These are phyloP conservation scores for Backusella luteola DNA, from an alignment of 192 early-diverging fungal genomes.

Conservation along the genomic window DNA sequence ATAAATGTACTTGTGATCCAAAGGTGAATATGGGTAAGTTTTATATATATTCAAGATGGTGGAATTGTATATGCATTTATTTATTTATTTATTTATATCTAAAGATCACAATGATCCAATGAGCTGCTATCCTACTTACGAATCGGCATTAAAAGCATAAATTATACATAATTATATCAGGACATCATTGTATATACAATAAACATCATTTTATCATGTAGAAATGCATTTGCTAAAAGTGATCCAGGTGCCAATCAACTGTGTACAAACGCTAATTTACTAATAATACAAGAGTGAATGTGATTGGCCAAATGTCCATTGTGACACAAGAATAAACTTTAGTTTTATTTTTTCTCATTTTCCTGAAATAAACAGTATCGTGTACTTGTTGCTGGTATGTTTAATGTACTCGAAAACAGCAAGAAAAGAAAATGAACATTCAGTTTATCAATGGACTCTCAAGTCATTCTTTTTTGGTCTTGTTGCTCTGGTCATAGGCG, in stretches of 20 bases:
- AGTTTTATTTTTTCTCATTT: too few species aligned
- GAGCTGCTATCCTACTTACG: neutral
- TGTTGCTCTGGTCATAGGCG: neutral
- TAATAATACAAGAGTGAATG: neutral
- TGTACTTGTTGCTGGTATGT: neutral
- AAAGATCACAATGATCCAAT: conserved; percentile 4
- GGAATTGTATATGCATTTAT: neutral
- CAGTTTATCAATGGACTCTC: neutral
- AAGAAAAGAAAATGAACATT: neutral
- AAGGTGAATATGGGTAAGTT: conserved; percentile 45
- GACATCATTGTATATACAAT: too few species aligned
- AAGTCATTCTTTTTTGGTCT: neutral
- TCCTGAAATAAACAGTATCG: too few species aligned
- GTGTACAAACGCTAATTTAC: too few species aligned
- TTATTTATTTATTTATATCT: neutral
- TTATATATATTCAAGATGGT: too few species aligned
- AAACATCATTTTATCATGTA: too few species aligned
- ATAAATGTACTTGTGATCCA: conserved; percentile 54
- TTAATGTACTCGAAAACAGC: neutral
- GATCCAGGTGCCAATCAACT: too few species aligned
- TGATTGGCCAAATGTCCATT: neutral
- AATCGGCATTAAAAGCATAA: neutral
- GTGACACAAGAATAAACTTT: neutral
- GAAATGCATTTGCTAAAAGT: too few species aligned
- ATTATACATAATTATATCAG: neutral